phyloP scores from a whole-genome alignment of 1,284 basidiomycete genomes.

The Lignosus rhinocerotis region DNA sequence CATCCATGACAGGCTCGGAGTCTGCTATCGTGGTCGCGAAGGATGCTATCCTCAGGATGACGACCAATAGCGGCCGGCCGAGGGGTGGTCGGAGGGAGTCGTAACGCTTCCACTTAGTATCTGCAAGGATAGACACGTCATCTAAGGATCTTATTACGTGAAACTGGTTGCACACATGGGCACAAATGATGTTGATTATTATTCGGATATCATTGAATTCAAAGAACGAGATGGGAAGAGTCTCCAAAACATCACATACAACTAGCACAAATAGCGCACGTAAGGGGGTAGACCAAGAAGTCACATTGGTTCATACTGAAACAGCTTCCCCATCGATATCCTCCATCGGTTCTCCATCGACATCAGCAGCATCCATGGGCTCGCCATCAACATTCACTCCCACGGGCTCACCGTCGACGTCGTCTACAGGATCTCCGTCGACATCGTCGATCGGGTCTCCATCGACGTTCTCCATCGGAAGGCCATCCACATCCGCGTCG shows the following conservation, averaged over 20 bases:
- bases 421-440: constrained; percentile 36
- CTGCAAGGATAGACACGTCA: constrained; percentile 4
- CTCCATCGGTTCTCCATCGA: constrained; percentile 14
- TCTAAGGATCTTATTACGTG: constrained; percentile 7
- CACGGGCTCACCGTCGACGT: constrained; percentile 35
- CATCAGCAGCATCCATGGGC: constrained; percentile 30
- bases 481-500: constrained; percentile 47
- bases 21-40: constrained; percentile 74
- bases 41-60: constrained; percentile 77
- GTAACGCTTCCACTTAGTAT: constrained; percentile 13
- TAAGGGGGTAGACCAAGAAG: neutral
- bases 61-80: constrained; percentile 43
- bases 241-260: neutral
- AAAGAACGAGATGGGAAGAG: neutral
- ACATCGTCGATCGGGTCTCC: constrained; percentile 42
- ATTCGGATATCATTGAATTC: neutral
- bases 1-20: constrained; percentile 57
- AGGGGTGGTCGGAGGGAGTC: constrained; percentile 40
- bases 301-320: neutral
- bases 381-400: constrained; percentile 47
- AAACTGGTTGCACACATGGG: neutral
- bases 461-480: constrained; percentile 45
- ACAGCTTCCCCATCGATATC: constrained; percentile 15
- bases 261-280: neutral
- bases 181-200: neutral